Conservation (phyloP, 2,329 filamentous ascomycete genomes). For the Aureobasidium uvarum region DNA sequence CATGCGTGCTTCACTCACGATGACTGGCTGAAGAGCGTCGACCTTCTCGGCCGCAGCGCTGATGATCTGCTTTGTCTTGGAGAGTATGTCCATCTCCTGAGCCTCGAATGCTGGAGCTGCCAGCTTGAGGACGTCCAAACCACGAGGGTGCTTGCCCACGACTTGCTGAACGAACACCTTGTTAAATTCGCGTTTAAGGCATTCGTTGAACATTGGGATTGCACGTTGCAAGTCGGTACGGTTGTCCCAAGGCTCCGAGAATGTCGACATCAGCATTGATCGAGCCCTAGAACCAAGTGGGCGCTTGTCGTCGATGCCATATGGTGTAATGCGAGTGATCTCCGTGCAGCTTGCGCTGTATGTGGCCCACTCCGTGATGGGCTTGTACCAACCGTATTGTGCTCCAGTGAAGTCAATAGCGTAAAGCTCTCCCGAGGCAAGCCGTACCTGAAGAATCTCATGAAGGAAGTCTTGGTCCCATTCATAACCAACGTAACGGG, state of each 20-base stretch:
- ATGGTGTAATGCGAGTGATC: not conserved
- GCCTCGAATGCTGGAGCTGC: not conserved
- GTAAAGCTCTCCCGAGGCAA: slow-evolving; percentile 26
- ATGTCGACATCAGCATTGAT: not conserved
- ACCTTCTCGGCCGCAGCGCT: not conserved
- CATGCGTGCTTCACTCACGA: not conserved
- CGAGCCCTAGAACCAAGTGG: not conserved
- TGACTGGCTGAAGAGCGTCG: not conserved
- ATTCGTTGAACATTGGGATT: not conserved
- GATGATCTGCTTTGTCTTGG: not conserved
- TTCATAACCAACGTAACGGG: not conserved
- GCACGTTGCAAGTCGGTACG: not conserved
- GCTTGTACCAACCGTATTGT: slow-evolving; percentile 29
- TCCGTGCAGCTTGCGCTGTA: slow-evolving; percentile 2
- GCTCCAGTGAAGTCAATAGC: slow-evolving; percentile 29
- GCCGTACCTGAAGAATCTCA: slow-evolving; percentile 19
- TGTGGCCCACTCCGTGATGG: slow-evolving; percentile 14
- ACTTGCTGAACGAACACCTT: not conserved
- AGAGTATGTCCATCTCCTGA: not conserved
- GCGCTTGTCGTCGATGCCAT: not conserved
- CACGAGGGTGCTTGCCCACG: not conserved
- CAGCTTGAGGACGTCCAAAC: not conserved
- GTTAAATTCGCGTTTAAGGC: not conserved
- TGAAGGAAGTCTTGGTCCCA: slow-evolving; percentile 14
- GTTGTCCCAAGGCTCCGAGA: not conserved